A percentile compares a stretch with the other conserved stretches of the same genome.
These are phyloP conservation scores for Teratosphaeria pseudoeucalypti DNA, from an alignment of 2,329 filamentous ascomycete species.

Conservation along the genomic window DNA sequence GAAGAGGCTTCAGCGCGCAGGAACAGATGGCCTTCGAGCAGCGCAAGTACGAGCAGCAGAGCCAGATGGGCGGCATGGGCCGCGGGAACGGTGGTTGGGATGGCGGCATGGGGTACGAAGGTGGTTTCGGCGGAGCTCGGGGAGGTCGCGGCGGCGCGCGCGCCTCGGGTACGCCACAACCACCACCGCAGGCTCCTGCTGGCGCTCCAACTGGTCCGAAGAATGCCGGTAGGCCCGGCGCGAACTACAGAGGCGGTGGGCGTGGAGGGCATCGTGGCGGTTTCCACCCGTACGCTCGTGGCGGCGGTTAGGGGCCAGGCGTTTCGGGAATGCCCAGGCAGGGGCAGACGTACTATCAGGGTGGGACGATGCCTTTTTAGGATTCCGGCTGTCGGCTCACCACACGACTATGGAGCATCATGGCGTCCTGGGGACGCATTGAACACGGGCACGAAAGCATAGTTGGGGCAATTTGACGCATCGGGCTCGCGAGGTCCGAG, in stretches of 20 bases:
- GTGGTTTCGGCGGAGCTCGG: slow-evolving; percentile 32
- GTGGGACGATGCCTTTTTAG: not conserved
- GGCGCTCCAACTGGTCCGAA: slow-evolving; percentile 91
- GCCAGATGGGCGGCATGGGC: slow-evolving; percentile 29
- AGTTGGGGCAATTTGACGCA: not conserved
- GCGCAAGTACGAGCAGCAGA: slow-evolving; percentile 65
- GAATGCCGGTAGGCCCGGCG: slow-evolving; percentile 83
- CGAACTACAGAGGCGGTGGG: slow-evolving; percentile 87
- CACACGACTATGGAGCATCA: not conserved
- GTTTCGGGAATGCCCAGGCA: not conserved
- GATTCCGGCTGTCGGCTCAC: not conserved
- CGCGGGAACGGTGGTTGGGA: slow-evolving; percentile 62
- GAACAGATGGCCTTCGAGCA: slow-evolving; percentile 68
- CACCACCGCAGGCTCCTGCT: slow-evolving; percentile 48
- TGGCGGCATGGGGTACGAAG: slow-evolving; percentile 72
- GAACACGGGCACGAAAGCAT: not conserved
- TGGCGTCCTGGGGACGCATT: not conserved
- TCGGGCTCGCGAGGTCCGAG: not conserved
- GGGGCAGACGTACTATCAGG: not conserved
- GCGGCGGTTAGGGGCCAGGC: slow-evolving; percentile 9
- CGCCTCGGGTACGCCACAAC: slow-evolving; percentile 7
- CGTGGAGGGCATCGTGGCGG: slow-evolving; percentile 57
- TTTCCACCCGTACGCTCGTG: slow-evolving; percentile 64
- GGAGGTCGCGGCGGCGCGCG: slow-evolving; percentile 14
- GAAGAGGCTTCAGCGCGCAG: slow-evolving; percentile 48